These are phyloP conservation scores for Lentinus brumalis DNA, from an alignment of 768 basidiomycete genomes.

Conservation along the genomic window DNA sequence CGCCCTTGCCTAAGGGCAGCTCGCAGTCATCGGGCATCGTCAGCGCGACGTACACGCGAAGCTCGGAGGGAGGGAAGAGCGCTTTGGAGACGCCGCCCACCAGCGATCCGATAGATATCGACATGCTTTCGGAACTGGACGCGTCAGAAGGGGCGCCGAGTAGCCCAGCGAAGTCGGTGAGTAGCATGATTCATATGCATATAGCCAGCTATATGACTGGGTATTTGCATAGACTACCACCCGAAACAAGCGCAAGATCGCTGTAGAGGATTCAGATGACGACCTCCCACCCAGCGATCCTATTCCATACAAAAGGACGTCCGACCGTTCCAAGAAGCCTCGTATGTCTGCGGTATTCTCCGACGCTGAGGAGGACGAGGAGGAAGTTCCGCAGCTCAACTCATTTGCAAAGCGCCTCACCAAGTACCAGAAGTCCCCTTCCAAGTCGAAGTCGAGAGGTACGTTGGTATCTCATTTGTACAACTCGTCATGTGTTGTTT, in stretches of 20 bases:
- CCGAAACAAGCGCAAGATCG: conserved; percentile 55
- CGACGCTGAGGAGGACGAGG: conserved; percentile 52
- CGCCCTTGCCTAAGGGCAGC: conserved; percentile 20
- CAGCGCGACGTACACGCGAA: conserved; percentile 38
- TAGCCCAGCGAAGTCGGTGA: conserved; percentile 16
- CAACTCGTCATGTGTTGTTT: not conserved
- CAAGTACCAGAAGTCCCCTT: conserved; percentile 65
- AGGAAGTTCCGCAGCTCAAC: conserved; percentile 36
- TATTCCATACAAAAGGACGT: conserved; percentile 18
- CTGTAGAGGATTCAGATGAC: conserved; percentile 74
- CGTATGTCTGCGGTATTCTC: conserved; percentile 51
- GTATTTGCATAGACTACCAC: not conserved
- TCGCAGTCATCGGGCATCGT: conserved; percentile 43
- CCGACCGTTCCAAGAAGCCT: conserved; percentile 60
- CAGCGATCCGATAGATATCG: conserved; percentile 77
- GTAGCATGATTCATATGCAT: conserved; percentile 1
- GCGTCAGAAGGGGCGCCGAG: conserved; percentile 33
- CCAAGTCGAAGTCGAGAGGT: conserved; percentile 48
- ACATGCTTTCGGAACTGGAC: conserved; percentile 61
- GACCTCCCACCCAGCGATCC: conserved; percentile 35
- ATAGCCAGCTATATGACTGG: not conserved
- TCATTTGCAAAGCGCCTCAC: conserved; percentile 63
- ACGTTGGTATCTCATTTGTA: conserved; percentile 11
- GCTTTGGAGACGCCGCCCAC: conserved; percentile 67
- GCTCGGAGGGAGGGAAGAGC: conserved; percentile 53